Evolutionary conservation across 2,329 filamentous ascomycete genomes (phyloP), one percentile per base, ranked within the genome.

Genomic region (Pyrenochaeta sp.): DNA sequence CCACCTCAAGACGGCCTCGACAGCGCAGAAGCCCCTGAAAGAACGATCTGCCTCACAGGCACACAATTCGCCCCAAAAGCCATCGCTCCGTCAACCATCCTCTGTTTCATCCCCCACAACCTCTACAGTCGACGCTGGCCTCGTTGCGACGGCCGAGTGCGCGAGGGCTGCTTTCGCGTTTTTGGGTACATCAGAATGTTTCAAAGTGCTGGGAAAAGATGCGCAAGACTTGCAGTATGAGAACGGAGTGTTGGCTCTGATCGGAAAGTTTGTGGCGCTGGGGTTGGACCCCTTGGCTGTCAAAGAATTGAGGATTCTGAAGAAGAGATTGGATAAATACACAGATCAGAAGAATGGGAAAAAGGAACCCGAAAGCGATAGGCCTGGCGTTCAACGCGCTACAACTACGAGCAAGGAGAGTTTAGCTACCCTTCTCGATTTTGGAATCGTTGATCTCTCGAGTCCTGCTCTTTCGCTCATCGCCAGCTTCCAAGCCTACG

Each of bases 191-290:
- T 60, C 84, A 17, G 81, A 87, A 36, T 74, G 70, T 20, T 65
- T 67, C 14, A 74, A 79, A 18, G 72, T 79, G 1, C 72, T 80
- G 5, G 76, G 79, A 7, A 72, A 83, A 7, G 72, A 79, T 7
- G 73, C 85, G n/a, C 79, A 83, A 1, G 78, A 81, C 30, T 72
- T 88, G 26, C 87, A 92, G 61, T 69, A 92, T 3, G 89, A 92
- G 63, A 84, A 78, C 46, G 89, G 88, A 40, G 88, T 89, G 78
- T 81, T 87, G 11, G 83, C 85, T 0, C 77, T 92, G 39, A 71
- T 87, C 26, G 81, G 81, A 26, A 89, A 85, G 62, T 74, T 92
- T 1, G 72, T 90, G 10, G 74, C 76, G 0, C 74, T 90, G 34
- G 82, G 83, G 1, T 68, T 91, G 37, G 81, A 87, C 31, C 81